These are phyloP conservation scores for Saccharomyces mikatae DNA, from an alignment of 805 yeast genomes.

Conservation along the genomic window DNA sequence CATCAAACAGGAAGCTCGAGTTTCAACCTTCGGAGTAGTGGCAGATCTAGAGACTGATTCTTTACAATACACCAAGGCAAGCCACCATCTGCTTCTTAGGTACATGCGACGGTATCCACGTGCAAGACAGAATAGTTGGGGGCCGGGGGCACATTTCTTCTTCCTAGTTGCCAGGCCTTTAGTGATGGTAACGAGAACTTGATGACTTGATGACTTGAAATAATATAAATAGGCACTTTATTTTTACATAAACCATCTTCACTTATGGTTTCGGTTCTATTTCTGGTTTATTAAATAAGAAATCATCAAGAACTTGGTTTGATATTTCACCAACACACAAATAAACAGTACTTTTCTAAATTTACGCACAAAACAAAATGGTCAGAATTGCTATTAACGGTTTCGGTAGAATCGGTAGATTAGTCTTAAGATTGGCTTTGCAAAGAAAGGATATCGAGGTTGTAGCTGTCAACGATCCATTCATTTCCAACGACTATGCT, in stretches of 20 bases:
- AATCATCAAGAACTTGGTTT: background rate
- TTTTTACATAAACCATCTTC: background rate
- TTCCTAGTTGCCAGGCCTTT: background rate
- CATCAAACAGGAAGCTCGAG: background rate
- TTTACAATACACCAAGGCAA: background rate
- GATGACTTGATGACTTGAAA: background rate
- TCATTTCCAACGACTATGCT: conserved; percentile 83
- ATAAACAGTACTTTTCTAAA: background rate
- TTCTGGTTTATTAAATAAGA: background rate
- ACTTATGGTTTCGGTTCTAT: background rate
- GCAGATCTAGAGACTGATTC: background rate
- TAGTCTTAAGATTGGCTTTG: conserved; percentile 77
- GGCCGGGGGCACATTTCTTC: background rate
- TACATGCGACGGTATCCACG: background rate
- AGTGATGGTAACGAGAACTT: background rate
- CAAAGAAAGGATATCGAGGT: conserved; percentile 67
- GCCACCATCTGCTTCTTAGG: background rate
- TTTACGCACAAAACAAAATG: background rate
- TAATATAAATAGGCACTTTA: background rate
- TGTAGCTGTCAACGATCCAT: conserved; percentile 87
- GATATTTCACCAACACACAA: background rate
- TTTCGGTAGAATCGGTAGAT: conserved; percentile 91
- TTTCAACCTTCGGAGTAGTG: background rate
- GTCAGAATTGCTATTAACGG: conserved; percentile 85
- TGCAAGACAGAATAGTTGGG: background rate